A percentile compares a stretch with the other conserved stretches of the same genome.
phyloP scores from a whole-genome alignment of 257 asterid species.

The Nicotiana otophora region DNA sequence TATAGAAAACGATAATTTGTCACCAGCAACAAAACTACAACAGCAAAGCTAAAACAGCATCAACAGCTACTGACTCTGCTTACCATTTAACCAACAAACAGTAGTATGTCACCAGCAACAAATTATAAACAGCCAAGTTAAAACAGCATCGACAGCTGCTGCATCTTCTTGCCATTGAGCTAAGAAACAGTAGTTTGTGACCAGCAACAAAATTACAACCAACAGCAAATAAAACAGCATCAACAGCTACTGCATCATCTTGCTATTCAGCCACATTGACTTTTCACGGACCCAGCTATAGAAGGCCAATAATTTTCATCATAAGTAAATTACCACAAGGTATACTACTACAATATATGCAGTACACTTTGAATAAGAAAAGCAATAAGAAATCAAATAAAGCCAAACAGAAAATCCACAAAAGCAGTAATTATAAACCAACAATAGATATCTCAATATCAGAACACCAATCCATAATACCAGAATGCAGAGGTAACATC shows the following conservation, averaged over 20 bases:
- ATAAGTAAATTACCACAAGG: slow-evolving; percentile 31
- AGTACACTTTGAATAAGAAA: not conserved
- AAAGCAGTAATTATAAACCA: slow-evolving; percentile 5
- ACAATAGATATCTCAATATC: not conserved
- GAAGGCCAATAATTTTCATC: slow-evolving; percentile 53
- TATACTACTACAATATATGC: slow-evolving; percentile 13
- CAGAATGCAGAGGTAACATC: slow-evolving; percentile 23
- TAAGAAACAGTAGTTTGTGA: slow-evolving; percentile 30
- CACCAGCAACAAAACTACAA: slow-evolving; percentile 25
- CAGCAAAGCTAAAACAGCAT: slow-evolving; percentile 29
- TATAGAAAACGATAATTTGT: slow-evolving; percentile 25
- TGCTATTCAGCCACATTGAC: slow-evolving; percentile 43
- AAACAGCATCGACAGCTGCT: slow-evolving; percentile 43
- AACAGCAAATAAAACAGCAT: slow-evolving; percentile 35
- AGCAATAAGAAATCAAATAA: not conserved
- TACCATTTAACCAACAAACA: slow-evolving; percentile 35
- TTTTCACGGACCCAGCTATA: slow-evolving; percentile 61
- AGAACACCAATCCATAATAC: slow-evolving; percentile 17
- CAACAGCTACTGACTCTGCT: slow-evolving; percentile 31
- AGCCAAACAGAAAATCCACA: not conserved
- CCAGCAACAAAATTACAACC: slow-evolving; percentile 26
- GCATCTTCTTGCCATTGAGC: slow-evolving; percentile 38
- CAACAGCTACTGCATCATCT: slow-evolving; percentile 38
- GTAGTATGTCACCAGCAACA: slow-evolving; percentile 29
- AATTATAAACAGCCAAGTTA: slow-evolving; percentile 42